These are phyloP conservation scores for Colletotrichum simmondsii DNA, from an alignment of 2,329 filamentous ascomycete species.

Conservation along the genomic window DNA sequence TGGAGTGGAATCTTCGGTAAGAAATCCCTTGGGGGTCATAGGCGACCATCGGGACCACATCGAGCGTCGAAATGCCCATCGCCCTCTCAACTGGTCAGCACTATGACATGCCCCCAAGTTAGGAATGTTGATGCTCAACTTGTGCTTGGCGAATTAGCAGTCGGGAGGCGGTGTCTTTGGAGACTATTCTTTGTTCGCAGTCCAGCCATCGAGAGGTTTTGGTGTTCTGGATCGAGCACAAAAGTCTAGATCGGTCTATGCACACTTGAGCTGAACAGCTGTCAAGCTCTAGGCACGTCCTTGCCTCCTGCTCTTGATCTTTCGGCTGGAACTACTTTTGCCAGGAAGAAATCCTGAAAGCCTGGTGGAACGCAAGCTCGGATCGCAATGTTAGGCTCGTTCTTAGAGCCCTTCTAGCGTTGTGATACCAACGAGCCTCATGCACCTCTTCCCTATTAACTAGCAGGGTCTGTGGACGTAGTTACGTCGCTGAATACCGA, in stretches of 20 bases:
- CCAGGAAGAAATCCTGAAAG: too few species aligned
- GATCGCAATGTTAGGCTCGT: too few species aligned
- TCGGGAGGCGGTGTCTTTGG: too few species aligned
- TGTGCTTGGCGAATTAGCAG: background rate
- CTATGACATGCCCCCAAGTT: background rate
- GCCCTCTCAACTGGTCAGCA: background rate
- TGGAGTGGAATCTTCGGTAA: background rate
- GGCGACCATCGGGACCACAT: background rate
- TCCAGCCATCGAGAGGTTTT: background rate
- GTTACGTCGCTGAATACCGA: too few species aligned
- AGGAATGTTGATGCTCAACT: background rate
- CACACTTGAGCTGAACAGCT: background rate
- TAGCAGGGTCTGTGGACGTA: too few species aligned
- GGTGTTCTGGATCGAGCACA: background rate
- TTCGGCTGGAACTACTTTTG: background rate
- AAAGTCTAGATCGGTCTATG: background rate
- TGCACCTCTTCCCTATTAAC: too few species aligned
- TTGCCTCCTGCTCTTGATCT: background rate
- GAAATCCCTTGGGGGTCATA: background rate
- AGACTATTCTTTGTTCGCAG: too few species aligned
- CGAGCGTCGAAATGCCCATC: background rate
- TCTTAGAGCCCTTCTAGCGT: too few species aligned
- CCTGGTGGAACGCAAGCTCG: too few species aligned
- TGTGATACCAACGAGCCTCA: too few species aligned
- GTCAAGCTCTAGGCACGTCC: background rate